Base-by-base conservation (phyloP, 768 basidiomycete species). In the Phylloporus arenicola region DNA sequence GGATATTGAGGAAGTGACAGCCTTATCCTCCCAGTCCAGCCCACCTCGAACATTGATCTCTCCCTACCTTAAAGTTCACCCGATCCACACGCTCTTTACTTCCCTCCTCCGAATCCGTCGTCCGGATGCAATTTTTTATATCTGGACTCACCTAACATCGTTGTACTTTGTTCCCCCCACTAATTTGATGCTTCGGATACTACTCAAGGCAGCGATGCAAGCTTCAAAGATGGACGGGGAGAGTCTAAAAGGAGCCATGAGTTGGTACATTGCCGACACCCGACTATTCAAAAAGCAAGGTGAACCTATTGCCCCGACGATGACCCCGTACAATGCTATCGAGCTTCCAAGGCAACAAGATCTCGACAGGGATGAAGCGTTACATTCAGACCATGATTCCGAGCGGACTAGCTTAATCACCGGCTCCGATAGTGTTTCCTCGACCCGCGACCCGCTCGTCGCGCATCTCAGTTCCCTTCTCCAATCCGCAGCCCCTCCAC, bases 81-180 rank as follows among this genome's bases (percentile, higher is more conserved):
- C 57, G 1, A 63, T 75, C 40, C 78, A 78, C 55, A 62, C 69
- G 17, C 75, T 82, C 57, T 70, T 83, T 63, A 61, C 65, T 11
- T 55, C 76, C 0, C 71, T 90, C 37, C 71, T 72, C 22, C 72
- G 72, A 19, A 72, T 73, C 17, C 68, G 73, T 27, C 78, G 86
- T 3, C 84, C 84, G 0, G 85, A 87, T 55, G 68, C 76, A 7
- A 75, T 84, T 4, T 83, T 87, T 62, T 68, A 68, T 38, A 58
- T 90, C 1, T 92, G 86, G 84, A 81, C 84, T n/a, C 67, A 80
- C 22, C 78, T 88, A 67, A 69, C 70, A 4, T 58, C 65, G 0
- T 63, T 90, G 3, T 92, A 86, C 62, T 74, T 71, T 5, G 69
- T 83, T 0, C 63, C 69, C 3, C 84, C 83, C 0, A 78, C 85